Evolutionary conservation across 148 eudicot genomes (phyloP).

Genomic region (Arbutus unedo): DNA sequence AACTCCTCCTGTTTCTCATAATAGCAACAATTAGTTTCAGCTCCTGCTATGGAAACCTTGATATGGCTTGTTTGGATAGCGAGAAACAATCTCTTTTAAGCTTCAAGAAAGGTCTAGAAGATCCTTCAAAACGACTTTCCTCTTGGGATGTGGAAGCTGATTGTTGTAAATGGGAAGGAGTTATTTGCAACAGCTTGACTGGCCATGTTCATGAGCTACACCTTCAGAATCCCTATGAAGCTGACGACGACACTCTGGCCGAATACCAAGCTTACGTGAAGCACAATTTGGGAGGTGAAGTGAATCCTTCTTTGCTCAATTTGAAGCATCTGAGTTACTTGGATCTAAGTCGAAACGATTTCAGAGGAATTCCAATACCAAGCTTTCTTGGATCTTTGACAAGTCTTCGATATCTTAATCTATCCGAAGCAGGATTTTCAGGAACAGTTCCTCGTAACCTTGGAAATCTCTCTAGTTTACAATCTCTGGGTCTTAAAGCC

Average conservation of each 20-base stretch:
- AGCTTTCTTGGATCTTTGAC: slow-evolving; percentile 9
- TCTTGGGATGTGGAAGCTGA: not conserved
- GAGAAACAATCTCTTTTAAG: not conserved
- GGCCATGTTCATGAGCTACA: not conserved
- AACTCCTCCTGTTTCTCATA: too few species aligned
- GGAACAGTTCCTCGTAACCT: slow-evolving; percentile 2
- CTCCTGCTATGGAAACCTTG: not conserved
- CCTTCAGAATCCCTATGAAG: not conserved
- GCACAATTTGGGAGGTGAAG: not conserved
- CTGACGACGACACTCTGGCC: not conserved
- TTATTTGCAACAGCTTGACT: not conserved
- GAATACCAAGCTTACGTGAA: too few species aligned
- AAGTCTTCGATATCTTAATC: slow-evolving; percentile 7
- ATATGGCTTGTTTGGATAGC: not conserved
- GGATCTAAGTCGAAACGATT: slow-evolving; percentile 7
- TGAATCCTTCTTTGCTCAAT: slow-evolving; percentile 15
- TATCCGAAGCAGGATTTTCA: not conserved
- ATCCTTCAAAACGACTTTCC: not conserved
- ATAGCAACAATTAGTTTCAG: not conserved
- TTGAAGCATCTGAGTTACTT: slow-evolving; percentile 4
- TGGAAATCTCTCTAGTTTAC: slow-evolving; percentile 6
- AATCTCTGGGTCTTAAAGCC: not conserved
- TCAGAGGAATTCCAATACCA: not conserved
- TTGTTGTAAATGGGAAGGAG: not conserved
- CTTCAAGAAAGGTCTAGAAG: not conserved